Conservation (phyloP, 495 filamentous ascomycete genomes). For the Tuber microsphaerosporum region DNA sequence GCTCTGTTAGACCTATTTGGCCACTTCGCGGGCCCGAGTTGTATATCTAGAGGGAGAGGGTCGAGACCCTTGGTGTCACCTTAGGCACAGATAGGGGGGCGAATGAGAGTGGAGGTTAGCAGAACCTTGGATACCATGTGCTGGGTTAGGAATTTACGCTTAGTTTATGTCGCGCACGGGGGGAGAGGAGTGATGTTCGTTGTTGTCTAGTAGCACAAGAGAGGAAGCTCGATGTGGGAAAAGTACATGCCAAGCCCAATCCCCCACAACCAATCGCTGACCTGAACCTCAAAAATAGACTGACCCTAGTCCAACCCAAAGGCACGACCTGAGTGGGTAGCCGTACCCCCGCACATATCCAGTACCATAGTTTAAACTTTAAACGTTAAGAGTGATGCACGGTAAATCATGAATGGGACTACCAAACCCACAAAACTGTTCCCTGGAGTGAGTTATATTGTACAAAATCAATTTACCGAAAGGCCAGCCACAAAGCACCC, state of each 20-base stretch:
- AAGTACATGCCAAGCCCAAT: too few species aligned
- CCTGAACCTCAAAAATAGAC: too few species aligned
- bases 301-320: too few species aligned
- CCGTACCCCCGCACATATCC: too few species aligned
- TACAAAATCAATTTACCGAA: neutral
- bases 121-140: neutral
- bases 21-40: neutral
- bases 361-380: too few species aligned
- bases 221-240: too few species aligned
- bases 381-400: neutral
- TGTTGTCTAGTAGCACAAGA: too few species aligned
- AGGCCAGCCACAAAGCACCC: neutral
- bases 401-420: neutral
- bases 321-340: too few species aligned
- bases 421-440: neutral
- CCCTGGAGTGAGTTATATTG: neutral
- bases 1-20: neutral
- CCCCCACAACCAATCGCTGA: too few species aligned
- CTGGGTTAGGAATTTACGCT: neutral
- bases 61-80: neutral
- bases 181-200: too few species aligned
- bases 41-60: neutral
- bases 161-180: neutral
- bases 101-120: neutral
- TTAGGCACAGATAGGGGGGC: too few species aligned